Evolutionary conservation across 139 green algal species (phyloP).

Genomic region (Chlorella sp.): DNA sequence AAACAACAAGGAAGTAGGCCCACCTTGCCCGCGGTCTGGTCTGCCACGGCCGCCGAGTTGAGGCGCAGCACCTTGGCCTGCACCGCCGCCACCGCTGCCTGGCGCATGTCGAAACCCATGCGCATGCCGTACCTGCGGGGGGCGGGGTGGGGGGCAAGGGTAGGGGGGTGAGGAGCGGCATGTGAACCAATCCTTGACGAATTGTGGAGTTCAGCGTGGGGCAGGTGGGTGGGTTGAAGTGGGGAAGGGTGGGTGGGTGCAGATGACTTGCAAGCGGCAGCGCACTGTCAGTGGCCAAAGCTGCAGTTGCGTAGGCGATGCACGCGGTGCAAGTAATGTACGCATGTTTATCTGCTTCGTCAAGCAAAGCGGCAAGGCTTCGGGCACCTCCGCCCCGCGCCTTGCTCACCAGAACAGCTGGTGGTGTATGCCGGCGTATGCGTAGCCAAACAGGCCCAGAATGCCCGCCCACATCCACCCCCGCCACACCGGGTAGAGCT

Average conservation of each 20-base stretch:
- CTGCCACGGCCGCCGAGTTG: slow-evolving; percentile 68
- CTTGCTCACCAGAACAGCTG: slow-evolving; percentile 49
- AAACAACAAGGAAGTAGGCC: background rate
- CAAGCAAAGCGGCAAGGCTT: no score
- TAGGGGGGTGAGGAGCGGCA: no score
- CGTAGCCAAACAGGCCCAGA: slow-evolving; percentile 58
- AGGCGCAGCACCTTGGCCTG: slow-evolving; percentile 74
- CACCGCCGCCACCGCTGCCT: slow-evolving; percentile 59
- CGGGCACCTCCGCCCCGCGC: no score
- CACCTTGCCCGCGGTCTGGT: slow-evolving; percentile 57
- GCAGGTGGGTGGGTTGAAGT: background rate
- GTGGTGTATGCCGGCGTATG: slow-evolving; percentile 78
- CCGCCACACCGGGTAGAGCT: slow-evolving; percentile 40
- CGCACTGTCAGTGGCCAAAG: background rate
- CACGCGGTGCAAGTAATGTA: background rate
- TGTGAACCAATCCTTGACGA: no score
- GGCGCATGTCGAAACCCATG: slow-evolving; percentile 70
- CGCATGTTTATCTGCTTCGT: background rate
- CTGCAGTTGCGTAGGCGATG: background rate
- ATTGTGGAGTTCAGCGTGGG: no score
- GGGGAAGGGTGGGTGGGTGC: background rate
- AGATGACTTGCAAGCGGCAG: background rate
- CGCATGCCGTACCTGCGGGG: slow-evolving; percentile 73
- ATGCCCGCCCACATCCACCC: slow-evolving; percentile 80
- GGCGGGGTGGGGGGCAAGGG: background rate